These are phyloP conservation scores for Aspergillus baeticus DNA, from an alignment of 495 filamentous ascomycete genomes.

Conservation along the genomic window DNA sequence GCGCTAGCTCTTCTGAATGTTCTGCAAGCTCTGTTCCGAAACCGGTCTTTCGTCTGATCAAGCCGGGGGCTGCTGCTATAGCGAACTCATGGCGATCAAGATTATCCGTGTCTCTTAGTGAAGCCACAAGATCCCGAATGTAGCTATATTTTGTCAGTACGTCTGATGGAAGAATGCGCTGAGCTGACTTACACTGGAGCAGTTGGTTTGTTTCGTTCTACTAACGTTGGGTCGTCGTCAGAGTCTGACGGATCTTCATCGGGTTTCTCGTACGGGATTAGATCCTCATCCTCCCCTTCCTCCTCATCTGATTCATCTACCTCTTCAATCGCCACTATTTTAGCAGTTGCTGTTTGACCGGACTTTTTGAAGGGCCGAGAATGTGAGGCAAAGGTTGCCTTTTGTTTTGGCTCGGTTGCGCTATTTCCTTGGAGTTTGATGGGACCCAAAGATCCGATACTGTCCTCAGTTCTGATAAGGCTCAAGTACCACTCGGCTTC, in stretches of 20 bases:
- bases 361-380: constrained; percentile 20
- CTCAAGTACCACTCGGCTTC: constrained; percentile 78
- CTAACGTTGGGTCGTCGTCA: constrained; percentile 85
- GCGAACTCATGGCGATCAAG: constrained; percentile 82
- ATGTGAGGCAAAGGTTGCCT: constrained; percentile 6
- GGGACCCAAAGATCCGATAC: constrained; percentile 56
- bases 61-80: constrained; percentile 66
- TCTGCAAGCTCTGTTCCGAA: constrained; percentile 87
- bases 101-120: constrained; percentile 76
- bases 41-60: constrained; percentile 85
- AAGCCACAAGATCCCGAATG: constrained; percentile 78
- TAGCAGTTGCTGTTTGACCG: constrained; percentile 34
- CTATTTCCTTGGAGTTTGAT: constrained; percentile 30
- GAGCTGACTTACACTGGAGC: constrained; percentile 67
- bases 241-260: constrained; percentile 91
- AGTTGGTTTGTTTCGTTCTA: constrained; percentile 77
- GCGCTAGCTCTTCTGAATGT: constrained; percentile 77
- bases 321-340: constrained; percentile 67
- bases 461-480: constrained; percentile 62
- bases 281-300: constrained; percentile 66
- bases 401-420: constrained; percentile 1
- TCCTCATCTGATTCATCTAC: constrained; percentile 48
- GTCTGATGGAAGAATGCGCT: not conserved
- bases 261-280: constrained; percentile 82
- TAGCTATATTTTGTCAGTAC: constrained; percentile 50